Conservation (phyloP, 2,329 filamentous ascomycete genomes). For the Phaeosphaeriaceae sp. region DNA sequence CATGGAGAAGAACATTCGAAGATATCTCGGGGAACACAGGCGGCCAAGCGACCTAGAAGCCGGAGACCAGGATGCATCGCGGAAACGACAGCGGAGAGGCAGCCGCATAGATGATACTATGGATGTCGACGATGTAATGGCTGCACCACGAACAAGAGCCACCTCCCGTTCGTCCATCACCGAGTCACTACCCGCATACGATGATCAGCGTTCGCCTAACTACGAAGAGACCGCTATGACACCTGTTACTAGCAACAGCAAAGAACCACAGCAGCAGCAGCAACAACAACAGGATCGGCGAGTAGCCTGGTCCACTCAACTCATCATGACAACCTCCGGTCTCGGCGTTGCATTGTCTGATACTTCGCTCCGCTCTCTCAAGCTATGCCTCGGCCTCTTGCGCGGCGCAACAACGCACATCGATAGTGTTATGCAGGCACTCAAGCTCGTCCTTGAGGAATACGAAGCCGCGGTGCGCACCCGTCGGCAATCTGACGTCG, state of each 20-base stretch:
- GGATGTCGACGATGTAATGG: conserved; percentile 56
- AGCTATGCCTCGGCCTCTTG: conserved; percentile 82
- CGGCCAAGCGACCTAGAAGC: conserved; percentile 60
- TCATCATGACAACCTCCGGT: conserved; percentile 90
- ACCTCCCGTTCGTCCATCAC: conserved; percentile 70
- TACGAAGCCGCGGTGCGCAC: conserved; percentile 66
- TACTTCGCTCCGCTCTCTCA: conserved; percentile 81
- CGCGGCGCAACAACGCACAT: conserved; percentile 83
- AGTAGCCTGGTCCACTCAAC: conserved; percentile 75
- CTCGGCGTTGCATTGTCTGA: conserved; percentile 91
- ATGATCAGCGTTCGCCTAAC: conserved; percentile 75
- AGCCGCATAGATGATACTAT: conserved; percentile 48
- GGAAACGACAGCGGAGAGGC: conserved; percentile 54
- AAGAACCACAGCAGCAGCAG: conserved; percentile 25
- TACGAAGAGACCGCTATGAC: conserved; percentile 66
- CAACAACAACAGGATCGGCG: conserved; percentile 46
- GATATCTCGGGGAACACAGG: conserved; percentile 72
- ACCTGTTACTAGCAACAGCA: conserved; percentile 23
- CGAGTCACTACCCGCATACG: conserved; percentile 83
- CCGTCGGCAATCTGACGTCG: conserved; percentile 27
- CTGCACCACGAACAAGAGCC: conserved; percentile 50
- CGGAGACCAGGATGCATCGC: conserved; percentile 44
- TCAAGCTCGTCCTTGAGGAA: conserved; percentile 79
- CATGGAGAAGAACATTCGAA: conserved; percentile 83
- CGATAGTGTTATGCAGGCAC: conserved; percentile 72